Evolutionary conservation across 306 rosid species (phyloP).

Genomic region (Calophaca sinica): DNA sequence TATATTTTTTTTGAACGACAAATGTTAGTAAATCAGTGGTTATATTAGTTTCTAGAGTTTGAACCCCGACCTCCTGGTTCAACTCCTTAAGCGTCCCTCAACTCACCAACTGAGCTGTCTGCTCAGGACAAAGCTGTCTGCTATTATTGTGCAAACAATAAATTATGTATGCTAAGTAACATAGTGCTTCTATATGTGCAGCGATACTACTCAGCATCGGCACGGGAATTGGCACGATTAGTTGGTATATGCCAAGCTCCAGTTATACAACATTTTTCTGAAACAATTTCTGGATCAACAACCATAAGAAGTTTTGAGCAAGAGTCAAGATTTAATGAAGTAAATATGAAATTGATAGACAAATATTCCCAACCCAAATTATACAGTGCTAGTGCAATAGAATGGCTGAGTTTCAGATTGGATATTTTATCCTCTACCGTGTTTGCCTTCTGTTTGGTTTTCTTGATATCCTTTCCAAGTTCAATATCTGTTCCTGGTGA

Average conservation of each 20-base stretch:
- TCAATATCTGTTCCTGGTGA: constrained; percentile 73
- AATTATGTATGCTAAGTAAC: neutral
- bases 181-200: constrained; percentile 37
- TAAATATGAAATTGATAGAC: constrained; percentile 70
- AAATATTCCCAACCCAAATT: constrained; percentile 75
- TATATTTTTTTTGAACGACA: neutral
- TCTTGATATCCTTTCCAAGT: constrained; percentile 72
- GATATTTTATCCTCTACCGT: constrained; percentile 67
- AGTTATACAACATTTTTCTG: constrained; percentile 84
- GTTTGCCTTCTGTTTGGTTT: constrained; percentile 68
- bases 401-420: constrained; percentile 80
- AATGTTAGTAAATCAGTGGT: no score
- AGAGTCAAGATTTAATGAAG: constrained; percentile 70
- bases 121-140: no score
- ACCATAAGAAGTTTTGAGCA: constrained; percentile 86
- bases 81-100: no score
- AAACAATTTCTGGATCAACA: constrained; percentile 79
- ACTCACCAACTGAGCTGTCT: no score
- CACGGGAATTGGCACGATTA: constrained; percentile 76
- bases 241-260: constrained; percentile 90
- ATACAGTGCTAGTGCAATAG: constrained; percentile 63
- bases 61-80: no score
- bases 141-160: no score
- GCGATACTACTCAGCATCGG: constrained; percentile 77
- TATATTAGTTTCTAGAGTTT: no score